A percentile compares a stretch with the other conserved stretches of the same genome.
These are phyloP conservation scores for Myxozyma kluyveri DNA, from an alignment of 805 yeast species.

Conservation along the genomic window DNA sequence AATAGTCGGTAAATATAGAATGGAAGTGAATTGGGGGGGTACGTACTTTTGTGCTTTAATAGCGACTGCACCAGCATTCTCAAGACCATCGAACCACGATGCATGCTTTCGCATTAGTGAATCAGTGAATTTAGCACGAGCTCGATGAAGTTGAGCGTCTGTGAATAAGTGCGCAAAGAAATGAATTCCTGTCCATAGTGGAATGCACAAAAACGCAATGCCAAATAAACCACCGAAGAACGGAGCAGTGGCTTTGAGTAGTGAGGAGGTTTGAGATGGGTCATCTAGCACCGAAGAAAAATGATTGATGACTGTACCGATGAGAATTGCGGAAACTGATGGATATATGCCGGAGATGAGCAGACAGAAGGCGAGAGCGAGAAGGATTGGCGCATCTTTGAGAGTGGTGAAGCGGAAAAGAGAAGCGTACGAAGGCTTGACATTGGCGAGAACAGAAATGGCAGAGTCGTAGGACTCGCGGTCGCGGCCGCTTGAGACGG, in stretches of 20 bases:
- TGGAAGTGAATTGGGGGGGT: not conserved
- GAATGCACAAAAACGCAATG: conserved; percentile 7
- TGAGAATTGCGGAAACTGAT: conserved; percentile 12
- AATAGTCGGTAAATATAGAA: not conserved
- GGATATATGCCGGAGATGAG: conserved; percentile 9
- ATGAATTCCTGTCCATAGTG: conserved; percentile 15
- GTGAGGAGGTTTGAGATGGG: not conserved
- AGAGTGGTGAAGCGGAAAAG: conserved; percentile 9
- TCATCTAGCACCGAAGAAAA: conserved; percentile 2
- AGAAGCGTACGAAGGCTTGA: conserved; percentile 11
- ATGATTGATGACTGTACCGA: conserved; percentile 15
- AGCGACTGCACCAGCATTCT: conserved; percentile 19
- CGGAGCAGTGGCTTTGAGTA: conserved; percentile 10
- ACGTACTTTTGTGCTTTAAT: conserved; percentile 20
- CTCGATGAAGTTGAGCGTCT: conserved; percentile 21
- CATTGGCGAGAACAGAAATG: not conserved
- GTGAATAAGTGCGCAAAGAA: conserved; percentile 20
- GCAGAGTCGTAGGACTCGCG: conserved; percentile 1
- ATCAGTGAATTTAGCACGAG: conserved; percentile 6
- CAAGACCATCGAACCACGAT: conserved; percentile 23
- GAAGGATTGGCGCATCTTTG: conserved; percentile 6
- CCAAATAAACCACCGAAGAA: conserved; percentile 8
- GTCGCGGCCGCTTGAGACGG: not conserved
- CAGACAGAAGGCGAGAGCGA: not conserved
- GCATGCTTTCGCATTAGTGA: conserved; percentile 8